These are phyloP conservation scores for Lophiotrema nucula DNA, from an alignment of 495 filamentous ascomycete species.

Conservation along the genomic window DNA sequence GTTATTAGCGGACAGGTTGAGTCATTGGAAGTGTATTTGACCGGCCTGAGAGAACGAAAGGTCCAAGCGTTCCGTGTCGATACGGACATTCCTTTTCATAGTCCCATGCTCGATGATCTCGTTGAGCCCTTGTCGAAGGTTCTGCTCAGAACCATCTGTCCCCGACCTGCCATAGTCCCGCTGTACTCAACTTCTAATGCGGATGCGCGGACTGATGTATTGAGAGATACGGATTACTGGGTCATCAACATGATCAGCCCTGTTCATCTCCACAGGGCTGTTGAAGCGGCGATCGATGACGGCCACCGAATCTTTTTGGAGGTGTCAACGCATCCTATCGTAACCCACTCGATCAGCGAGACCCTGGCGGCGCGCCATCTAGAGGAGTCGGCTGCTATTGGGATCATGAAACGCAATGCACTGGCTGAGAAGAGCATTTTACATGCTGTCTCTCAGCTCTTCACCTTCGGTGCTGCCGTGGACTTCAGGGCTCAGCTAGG, in stretches of 20 bases:
- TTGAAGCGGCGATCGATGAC: conserved; percentile 43
- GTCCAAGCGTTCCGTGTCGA: conserved; percentile 39
- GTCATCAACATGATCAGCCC: conserved; percentile 37
- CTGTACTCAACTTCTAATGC: conserved; percentile 45
- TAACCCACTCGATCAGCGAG: conserved; percentile 42
- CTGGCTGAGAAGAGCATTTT: conserved; percentile 48
- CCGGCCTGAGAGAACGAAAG: conserved; percentile 19
- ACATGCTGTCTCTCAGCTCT: conserved; percentile 47
- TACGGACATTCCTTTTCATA: conserved; percentile 42
- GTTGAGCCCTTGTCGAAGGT: conserved; percentile 30
- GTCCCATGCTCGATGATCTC: conserved; percentile 40
- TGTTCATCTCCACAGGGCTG: conserved; percentile 37
- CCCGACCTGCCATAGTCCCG: conserved; percentile 29
- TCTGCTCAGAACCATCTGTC: conserved; percentile 39
- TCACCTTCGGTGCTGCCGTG: conserved; percentile 46
- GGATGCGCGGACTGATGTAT: conserved; percentile 28
- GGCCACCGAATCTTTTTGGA: conserved; percentile 41
- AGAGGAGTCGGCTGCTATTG: conserved; percentile 37
- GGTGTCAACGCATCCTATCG: conserved; percentile 42
- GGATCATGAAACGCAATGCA: conserved; percentile 43
- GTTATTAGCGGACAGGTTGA: conserved; percentile 40
- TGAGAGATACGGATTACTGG: conserved; percentile 38
- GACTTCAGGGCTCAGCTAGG: conserved; percentile 47
- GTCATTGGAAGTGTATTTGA: conserved; percentile 27
- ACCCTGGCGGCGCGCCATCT: conserved; percentile 39